A percentile compares a stretch with the other conserved stretches of the same genome.
phyloP scores from a whole-genome alignment of 2,329 filamentous ascomycete species.

The Diplodia seriata region DNA sequence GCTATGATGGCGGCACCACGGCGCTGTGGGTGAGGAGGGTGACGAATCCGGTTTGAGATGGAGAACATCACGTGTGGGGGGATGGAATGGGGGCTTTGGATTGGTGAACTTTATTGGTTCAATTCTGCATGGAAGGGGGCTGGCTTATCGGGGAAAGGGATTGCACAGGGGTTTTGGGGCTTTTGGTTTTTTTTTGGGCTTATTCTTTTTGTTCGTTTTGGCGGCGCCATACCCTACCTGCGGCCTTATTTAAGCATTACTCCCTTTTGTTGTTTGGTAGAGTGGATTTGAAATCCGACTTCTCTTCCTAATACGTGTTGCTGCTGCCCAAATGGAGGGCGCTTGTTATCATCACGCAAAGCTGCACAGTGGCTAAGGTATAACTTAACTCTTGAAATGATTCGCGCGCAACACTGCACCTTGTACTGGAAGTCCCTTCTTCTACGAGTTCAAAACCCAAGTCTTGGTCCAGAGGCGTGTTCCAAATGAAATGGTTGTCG shows the following conservation, averaged over 20 bases:
- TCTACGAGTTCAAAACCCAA: background rate
- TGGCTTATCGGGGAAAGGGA: background rate
- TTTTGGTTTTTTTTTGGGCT: no score
- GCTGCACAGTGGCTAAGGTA: background rate
- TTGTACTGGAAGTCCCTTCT: background rate
- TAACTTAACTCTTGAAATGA: background rate
- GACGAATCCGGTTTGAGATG: slow-evolving; percentile 38
- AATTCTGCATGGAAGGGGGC: background rate
- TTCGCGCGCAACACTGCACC: background rate
- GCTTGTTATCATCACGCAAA: background rate
- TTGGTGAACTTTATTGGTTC: background rate
- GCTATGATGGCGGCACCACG: slow-evolving; percentile 40
- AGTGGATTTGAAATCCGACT: slow-evolving; percentile 14
- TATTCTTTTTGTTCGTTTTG: background rate
- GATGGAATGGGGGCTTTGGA: background rate
- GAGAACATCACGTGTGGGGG: background rate
- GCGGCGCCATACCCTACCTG: slow-evolving; percentile 28
- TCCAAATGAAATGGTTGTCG: no score
- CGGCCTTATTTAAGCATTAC: background rate
- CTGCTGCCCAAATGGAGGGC: background rate
- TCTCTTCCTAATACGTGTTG: background rate
- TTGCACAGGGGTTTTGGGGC: background rate
- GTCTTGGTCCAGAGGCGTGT: background rate
- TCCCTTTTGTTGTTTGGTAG: slow-evolving; percentile 2
- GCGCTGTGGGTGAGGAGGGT: slow-evolving; percentile 51